Evolutionary conservation across 306 rosid species (phyloP), one percentile per base, ranked within the genome.

Genomic region (Corylus americana): DNA sequence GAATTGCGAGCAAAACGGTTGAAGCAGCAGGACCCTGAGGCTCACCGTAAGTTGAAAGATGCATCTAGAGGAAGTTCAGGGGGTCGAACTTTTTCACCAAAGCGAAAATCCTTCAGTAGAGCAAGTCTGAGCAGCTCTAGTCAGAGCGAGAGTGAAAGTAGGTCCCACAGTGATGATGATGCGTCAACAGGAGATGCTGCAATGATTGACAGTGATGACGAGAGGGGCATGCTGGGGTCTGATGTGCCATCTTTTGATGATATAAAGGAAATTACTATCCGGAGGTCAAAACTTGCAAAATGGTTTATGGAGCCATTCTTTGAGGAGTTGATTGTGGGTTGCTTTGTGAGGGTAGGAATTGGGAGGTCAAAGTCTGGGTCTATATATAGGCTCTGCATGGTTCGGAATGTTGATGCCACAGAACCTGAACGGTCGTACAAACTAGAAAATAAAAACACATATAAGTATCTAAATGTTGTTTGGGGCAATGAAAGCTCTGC

Each of bases 221-320:
- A 93, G 58, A 82, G 88, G 80, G 81, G 78, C 76, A 71, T 77
- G 66, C 84, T 86, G 48, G 88, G 88, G n/a, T 80, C 86, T 18
- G 93, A 90, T 58, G 88, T 86, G 73, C 91, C 87, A 47, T 66
- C 91, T 17, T 93, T 90, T 76, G 91, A 91, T 27, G 98, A 95
- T 83, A 89, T 95, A 55, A 93, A 78, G 85, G 98, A 90, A 70
- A 88, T 95, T 77, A 92, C 99, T 29, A 91, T 95, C 80, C 85
- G 80, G 37, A 85, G 99, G 81, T 91, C 97, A 10, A 93, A 91
- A 73, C 97, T 95, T 78, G 92, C 89, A 35, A 95, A 93, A 77
- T 95, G 98, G 99, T 73, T 89, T 13, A 89, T 93, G 97, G 98
- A 95, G 79, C 99, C 99, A 7, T 95, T 95, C 86, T 95, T 95